Evolutionary conservation across 2,329 filamentous ascomycete genomes (phyloP), one percentile per base, ranked within the genome.

Genomic region (Diplodia intermedia): DNA sequence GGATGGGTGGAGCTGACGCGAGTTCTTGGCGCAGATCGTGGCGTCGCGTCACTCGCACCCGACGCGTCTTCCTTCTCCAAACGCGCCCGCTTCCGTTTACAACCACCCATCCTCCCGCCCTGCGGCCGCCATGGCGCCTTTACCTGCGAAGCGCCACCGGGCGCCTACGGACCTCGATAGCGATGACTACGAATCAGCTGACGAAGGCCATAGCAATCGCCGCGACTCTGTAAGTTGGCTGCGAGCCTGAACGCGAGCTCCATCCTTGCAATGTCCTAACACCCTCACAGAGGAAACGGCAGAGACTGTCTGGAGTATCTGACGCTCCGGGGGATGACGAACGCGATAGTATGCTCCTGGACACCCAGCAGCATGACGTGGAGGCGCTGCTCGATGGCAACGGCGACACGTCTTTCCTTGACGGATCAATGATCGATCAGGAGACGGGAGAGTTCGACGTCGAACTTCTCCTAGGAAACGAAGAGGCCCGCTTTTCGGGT

Each of bases 11-110:
- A 29, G 47, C 43, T 52, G 49, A 62, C 49, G 55, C 55, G 66
- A 36, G 12, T 53, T 38, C 56, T 61, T 62, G 43, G 65, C 54
- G 54, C 62, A 38, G 62, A 65, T 65, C 62, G 47, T 23, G 31
- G 31, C 65, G 33, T 40, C 66, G 55, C 66, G 66, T 54, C 55
- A 12, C 31, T 15, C 66, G 9, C 33, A 12, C 12, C 47, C 54
- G 47, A 38, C 66, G 66, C 66, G 66, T 67, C 66, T 67, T 53
- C 62, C 26, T 36, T 67, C 23, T 33, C 43, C 65, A 67, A 8
- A 47, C 36, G 26, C 56, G 23, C 15, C 38, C 14, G 40, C 43
- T 40, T 40, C 56, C 63, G 29, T 43, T 50, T 18, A 36, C 63
- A 31, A n/a, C 26, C 23, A 20, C 12, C n/a, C 52, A 2, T 11